phyloP scores from a whole-genome alignment of 148 eudicot genomes.

The Rheum nobile region DNA sequence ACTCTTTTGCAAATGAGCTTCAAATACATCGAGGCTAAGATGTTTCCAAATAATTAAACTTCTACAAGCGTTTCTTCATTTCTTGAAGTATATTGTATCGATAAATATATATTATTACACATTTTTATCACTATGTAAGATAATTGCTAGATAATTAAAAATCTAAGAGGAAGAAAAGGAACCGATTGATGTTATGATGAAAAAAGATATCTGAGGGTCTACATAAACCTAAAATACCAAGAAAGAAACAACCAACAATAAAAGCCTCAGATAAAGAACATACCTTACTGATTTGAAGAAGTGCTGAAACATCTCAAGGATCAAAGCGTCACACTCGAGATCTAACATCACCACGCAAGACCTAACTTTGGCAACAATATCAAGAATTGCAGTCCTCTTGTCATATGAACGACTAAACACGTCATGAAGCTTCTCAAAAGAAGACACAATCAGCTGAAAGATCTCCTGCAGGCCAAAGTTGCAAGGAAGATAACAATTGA shows the following conservation, averaged over 20 bases:
- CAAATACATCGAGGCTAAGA: background rate
- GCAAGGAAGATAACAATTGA: background rate
- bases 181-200: background rate
- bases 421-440: constrained; percentile 73
- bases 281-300: constrained; percentile 74
- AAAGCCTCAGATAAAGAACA: background rate
- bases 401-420: constrained; percentile 41
- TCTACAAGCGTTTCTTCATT: background rate
- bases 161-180: background rate
- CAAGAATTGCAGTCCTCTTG: constrained; percentile 62
- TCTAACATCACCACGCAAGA: constrained; percentile 99
- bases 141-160: background rate
- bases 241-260: background rate
- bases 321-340: constrained; percentile 74
- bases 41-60: background rate
- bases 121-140: background rate
- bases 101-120: background rate
- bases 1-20: background rate
- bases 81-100: background rate
- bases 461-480: constrained; percentile 14
- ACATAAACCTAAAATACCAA: background rate
- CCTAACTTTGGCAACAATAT: constrained; percentile 89
- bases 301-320: constrained; percentile 72
- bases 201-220: too few relatives aligned
- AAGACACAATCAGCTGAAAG: constrained; percentile 79